These are phyloP conservation scores for Phytomonas sp. DNA, from an alignment of 208 protist genomes.

Conservation along the genomic window DNA sequence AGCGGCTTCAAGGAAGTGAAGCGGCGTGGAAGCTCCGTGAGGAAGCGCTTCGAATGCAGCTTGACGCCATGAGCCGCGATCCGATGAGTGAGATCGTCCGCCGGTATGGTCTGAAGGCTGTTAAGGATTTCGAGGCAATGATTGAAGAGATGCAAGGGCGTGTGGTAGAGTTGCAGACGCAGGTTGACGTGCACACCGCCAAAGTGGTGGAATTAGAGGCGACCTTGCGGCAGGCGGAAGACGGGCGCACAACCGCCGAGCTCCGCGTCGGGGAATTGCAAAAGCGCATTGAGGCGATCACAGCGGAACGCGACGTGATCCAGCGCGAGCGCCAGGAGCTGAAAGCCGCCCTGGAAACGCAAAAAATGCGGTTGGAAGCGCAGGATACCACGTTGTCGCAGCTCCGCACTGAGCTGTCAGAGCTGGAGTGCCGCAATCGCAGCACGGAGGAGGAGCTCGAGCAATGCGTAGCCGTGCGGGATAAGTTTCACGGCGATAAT, in stretches of 20 bases:
- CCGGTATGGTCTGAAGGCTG: slow-evolving; percentile 58
- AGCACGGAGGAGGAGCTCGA: slow-evolving; percentile 14
- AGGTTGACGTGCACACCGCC: neutral
- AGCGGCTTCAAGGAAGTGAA: slow-evolving; percentile 27
- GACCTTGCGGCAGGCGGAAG: slow-evolving; percentile 5
- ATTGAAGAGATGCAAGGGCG: slow-evolving; percentile 25
- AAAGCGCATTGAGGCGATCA: slow-evolving; percentile 1
- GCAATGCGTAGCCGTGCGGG: slow-evolving; percentile 22
- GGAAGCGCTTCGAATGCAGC: slow-evolving; percentile 33
- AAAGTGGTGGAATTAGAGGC: slow-evolving; percentile 12
- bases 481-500: slow-evolving; percentile 55
- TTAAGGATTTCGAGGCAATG: slow-evolving; percentile 37
- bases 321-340: slow-evolving; percentile 13
- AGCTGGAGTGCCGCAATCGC: slow-evolving; percentile 11
- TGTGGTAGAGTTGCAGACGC: slow-evolving; percentile 9
- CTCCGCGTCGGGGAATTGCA: slow-evolving; percentile 9
- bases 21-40: slow-evolving; percentile 51
- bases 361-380: slow-evolving; percentile 14
- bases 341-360: slow-evolving; percentile 9
- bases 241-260: neutral
- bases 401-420: slow-evolving; percentile 15
- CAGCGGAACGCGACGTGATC: slow-evolving; percentile 2
- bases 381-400: slow-evolving; percentile 9
- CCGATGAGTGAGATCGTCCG: slow-evolving; percentile 61
- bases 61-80: slow-evolving; percentile 53